Evolutionary conservation across 495 filamentous ascomycete species (phyloP), one percentile per base, ranked within the genome.

Genomic region (Clavariopsis aquatica): DNA sequence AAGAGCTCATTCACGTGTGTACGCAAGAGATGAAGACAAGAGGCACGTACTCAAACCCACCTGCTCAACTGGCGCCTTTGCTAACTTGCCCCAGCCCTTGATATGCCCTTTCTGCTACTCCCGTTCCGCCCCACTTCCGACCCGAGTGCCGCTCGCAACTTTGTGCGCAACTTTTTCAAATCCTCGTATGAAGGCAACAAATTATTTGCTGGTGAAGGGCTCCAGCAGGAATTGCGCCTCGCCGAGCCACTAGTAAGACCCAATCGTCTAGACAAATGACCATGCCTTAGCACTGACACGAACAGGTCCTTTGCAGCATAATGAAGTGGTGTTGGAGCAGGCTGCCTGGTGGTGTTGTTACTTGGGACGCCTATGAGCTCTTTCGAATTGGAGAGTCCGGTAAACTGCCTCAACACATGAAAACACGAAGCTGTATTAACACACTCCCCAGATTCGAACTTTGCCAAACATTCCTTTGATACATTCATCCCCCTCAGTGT

Each of bases 321-420:
- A 78, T 97, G 67, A 98, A 98, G 81, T 98, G 94, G 94, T 97
- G 94, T 75, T 98, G 94, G 94, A 92, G 91, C 76, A 84, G 94
- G 81, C 79, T 98, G 38, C 85, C 88, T 38, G 92, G 93, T 52
- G 94, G 94, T 69, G 86, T 98, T 13, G 93, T 98, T 51, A 91
- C 91, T 54, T 98, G 95, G 95, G 91, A 96, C 65, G 92, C 90
- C 26, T 98, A 98, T 71, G 92, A 98, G 66, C 79, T 96, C 17
- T 98, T 98, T 81, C 91, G 87, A 73, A 89, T 96, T 69, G 94
- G 93, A 69, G 94, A 98, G 79, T 84, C 89, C 81, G 92, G 92
- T 96, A 86, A 68, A 70, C 31, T 57, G 36, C 27, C 10, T 4
- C 1, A 60, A 60, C 17, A 54, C 46, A 43, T 31, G 34, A 34